Evolutionary conservation across 2,329 filamentous ascomycete species (phyloP), one percentile per base, ranked within the genome.

Genomic region (Fusarium bulbicola): DNA sequence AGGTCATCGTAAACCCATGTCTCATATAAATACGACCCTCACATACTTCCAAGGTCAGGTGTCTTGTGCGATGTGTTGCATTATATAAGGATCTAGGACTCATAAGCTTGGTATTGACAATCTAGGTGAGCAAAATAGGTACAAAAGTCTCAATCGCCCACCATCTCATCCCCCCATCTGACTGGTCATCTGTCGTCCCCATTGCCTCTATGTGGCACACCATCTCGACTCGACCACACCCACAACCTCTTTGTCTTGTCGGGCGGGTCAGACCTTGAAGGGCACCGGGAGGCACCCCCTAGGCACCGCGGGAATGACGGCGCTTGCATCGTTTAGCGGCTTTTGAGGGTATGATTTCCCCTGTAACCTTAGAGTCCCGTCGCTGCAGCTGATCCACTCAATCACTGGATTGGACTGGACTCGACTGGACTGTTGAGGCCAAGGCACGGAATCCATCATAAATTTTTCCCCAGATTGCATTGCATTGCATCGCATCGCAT

Each of bases 391-490:
- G 66, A 72, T 59, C 63, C 66, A 69, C 65, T 66, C 50, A 54
- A n/a, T 56, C 34, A 58, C 26, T 32, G 26, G 28, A n/a, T 28
- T 49, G 15, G 32, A 34, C 32, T 34, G 32, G 32, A 34, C 15
- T 34, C 7, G 32, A 34, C 32, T 34, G 14, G 46, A 13, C 46
- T 49, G 26, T 57, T 61, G 63, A 71, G 66, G 57, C 46, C 59
- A 73, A 71, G 63, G 60, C 66, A 34, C n/a, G 40, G 40, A 46
- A 15, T 28, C 24, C 74, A 76, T 74, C 69, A 72, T 73, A 28
- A 72, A 66, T 66, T 72, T 77, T 79, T 59, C 75, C 73, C 79
- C 75, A 74, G 75, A 76, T 71, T 70, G 68, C 73, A 74, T 57
- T 53, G 68, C 73, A 74, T 57, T 53, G 68, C 73, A 74, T 43